Evolutionary conservation across 208 protist genomes (phyloP).

Genomic region (Leishmania gerbilli): DNA sequence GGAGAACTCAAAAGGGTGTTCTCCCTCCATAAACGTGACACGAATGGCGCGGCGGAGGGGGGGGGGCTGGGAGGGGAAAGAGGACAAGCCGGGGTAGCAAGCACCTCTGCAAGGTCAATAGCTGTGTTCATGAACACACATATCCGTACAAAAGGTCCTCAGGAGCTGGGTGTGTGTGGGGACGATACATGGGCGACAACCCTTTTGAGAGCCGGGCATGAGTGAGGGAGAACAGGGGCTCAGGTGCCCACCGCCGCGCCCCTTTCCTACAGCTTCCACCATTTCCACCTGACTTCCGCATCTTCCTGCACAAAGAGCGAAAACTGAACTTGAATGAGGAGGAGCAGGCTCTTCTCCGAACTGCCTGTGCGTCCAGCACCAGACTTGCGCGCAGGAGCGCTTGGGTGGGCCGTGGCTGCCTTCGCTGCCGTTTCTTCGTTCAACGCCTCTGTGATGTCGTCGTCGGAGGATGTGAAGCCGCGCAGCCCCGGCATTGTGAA

Average conservation of each 20-base stretch:
- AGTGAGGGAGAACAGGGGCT: neutral
- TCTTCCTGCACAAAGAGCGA: constrained; percentile 50
- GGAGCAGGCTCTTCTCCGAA: constrained; percentile 37
- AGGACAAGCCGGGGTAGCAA: neutral
- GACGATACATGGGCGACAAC: neutral
- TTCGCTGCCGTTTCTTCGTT: neutral
- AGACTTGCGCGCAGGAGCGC: neutral
- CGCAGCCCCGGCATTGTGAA: constrained; percentile 39
- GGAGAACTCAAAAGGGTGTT: neutral
- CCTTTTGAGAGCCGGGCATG: neutral
- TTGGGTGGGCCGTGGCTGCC: neutral
- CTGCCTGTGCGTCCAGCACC: neutral
- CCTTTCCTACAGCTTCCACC: constrained; percentile 40
- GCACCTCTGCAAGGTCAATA: neutral
- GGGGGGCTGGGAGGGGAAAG: neutral
- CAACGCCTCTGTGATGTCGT: constrained; percentile 1
- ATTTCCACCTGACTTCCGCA: constrained; percentile 53
- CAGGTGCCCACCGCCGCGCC: neutral
- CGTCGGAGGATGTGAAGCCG: constrained; percentile 14
- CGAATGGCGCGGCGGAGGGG: neutral
- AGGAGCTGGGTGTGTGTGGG: neutral
- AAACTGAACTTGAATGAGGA: constrained; percentile 63
- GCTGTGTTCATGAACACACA: constrained; percentile 11
- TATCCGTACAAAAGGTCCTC: neutral
- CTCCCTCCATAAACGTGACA: neutral